Percentiles rank a stretch among this genome's conserved stretches.
Evolutionary conservation across 495 filamentous ascomycete species (phyloP).

Genomic region (Talaromyces stipitatus): DNA sequence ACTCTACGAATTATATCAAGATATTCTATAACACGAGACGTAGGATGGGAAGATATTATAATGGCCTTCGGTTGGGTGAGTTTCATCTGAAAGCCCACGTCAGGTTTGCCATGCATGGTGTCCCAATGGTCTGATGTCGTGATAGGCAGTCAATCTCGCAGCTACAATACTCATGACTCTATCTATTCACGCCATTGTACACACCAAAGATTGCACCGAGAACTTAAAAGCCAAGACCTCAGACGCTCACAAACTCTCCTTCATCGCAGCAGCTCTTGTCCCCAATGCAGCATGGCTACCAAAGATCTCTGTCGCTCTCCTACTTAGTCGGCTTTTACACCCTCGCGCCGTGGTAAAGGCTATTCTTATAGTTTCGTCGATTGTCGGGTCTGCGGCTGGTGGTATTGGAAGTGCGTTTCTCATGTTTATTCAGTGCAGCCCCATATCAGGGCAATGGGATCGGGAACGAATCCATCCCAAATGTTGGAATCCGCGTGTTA

Average conservation of each 20-base stretch:
- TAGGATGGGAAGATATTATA: slow-evolving; percentile 1
- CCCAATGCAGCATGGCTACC: neutral
- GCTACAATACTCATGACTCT: neutral
- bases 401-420: neutral
- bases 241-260: neutral
- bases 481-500: neutral
- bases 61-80: slow-evolving; percentile 2
- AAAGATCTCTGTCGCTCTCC: slow-evolving; percentile 2
- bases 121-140: neutral
- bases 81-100: too few species aligned
- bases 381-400: neutral
- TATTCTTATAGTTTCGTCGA: neutral
- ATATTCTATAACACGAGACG: neutral
- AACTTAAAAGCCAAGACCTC: neutral
- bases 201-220: neutral
- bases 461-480: neutral
- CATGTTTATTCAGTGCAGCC: neutral
- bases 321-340: neutral
- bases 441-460: slow-evolving; percentile 1
- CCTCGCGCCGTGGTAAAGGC: neutral
- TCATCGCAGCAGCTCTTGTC: neutral
- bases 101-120: too few species aligned
- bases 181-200: neutral
- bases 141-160: neutral
- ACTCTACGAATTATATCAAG: neutral